phyloP scores from a whole-genome alignment of 768 basidiomycete genomes.

The Leccinum boreale region DNA sequence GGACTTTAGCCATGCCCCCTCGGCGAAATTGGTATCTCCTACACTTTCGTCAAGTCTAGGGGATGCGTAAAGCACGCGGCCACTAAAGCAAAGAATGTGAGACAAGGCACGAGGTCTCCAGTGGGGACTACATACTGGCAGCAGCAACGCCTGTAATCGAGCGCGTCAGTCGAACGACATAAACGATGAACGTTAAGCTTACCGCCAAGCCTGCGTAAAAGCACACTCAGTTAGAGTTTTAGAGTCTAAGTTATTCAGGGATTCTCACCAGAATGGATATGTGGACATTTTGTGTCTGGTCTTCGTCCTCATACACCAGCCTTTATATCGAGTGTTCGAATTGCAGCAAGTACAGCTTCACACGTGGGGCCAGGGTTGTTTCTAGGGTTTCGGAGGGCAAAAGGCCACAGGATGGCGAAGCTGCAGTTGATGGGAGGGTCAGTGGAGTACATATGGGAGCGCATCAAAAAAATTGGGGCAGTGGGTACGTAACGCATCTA shows the following conservation, averaged over 20 bases:
- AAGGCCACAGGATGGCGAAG: constrained; percentile 18
- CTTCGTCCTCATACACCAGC: constrained; percentile 1
- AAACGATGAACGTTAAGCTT: constrained; percentile 4
- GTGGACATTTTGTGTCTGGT: constrained; percentile 21
- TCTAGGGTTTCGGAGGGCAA: constrained; percentile 6
- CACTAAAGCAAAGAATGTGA: constrained; percentile 42
- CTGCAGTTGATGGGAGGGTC: neutral
- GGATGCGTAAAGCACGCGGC: constrained; percentile 82
- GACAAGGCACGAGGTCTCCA: neutral
- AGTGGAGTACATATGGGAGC: neutral
- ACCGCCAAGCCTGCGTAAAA: constrained; percentile 59
- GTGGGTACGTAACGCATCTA: constrained; percentile 13
- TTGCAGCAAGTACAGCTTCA: constrained; percentile 8
- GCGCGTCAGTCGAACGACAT: constrained; percentile 3
- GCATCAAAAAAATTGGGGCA: neutral
- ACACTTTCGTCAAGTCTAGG: constrained; percentile 85
- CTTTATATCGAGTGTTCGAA: constrained; percentile 20
- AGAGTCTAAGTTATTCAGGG: neutral
- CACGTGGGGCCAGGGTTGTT: constrained; percentile 2
- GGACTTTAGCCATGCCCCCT: constrained; percentile 2
- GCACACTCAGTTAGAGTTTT: neutral
- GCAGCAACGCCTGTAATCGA: constrained; percentile 52
- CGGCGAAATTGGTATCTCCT: constrained; percentile 21
- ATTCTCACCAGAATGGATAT: constrained; percentile 33
- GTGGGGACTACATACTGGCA: constrained; percentile 46